Evolutionary conservation across 176 grass and related monocot species (phyloP), one percentile per base, ranked within the genome.

Genomic region (Lolium perenne): DNA sequence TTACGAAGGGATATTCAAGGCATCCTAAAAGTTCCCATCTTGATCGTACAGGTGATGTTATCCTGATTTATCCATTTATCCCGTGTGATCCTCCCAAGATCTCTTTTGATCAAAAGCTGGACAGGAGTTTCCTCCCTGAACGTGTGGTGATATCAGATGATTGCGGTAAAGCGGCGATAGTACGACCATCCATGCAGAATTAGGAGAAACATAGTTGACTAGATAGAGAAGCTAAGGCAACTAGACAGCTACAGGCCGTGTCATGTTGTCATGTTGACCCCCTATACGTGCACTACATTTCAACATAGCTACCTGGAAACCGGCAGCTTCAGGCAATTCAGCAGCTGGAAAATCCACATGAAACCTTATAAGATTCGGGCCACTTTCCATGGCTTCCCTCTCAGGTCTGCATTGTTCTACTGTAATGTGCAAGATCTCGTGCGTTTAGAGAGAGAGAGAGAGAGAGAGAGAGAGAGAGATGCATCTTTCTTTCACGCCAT

Each of bases 11-110:
- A 53, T 17, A 45, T 3, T 43, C 16, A 25, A 41, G 50, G 40
- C 71, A 59, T 82, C 50, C 71, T 10, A 71, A 72, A 51, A 58
- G 78, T 55, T 53, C 12, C 72, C 32, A 10, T 90, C 88, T 83
- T 73, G 56, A 57, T 54, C 25, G 10, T 49, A 22, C 54, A 86
- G 71, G 78, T 74, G 47, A 5, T 43, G 41, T 43, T 43, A 43
- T 43, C 41, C 32, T 35, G 32, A 35, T 51, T 35, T 58, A 83
- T 73, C 89, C 48, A 7, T 20, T 40, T 13, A 78, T 47, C 79
- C 13, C 20, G 14, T 10, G 46, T 22, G 2, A 79, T 86, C 73
- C 55, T 79, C 55, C 55, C 21, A 56, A 17, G 79, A 79, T 83
- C 32, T 71, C 21, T 25, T 60, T 20, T 74, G 84, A 83, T 80